Conservation (phyloP, 805 yeast species). For the Scheffersomyces ergatensis region DNA sequence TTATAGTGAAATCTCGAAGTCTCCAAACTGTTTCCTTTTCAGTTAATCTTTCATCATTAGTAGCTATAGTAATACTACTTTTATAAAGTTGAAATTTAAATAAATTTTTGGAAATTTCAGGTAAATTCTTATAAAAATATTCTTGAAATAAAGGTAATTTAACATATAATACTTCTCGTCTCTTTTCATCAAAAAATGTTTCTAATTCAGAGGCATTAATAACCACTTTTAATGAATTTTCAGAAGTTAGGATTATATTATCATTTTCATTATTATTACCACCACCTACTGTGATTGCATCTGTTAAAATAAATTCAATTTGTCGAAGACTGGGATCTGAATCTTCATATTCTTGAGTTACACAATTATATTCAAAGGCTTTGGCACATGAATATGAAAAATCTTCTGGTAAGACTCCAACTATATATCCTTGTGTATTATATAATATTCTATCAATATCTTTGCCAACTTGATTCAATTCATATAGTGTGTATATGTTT, state of each 20-base stretch:
- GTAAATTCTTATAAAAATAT: not conserved
- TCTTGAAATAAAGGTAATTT: conserved; percentile 1
- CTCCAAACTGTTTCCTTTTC: conserved; percentile 6
- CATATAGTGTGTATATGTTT: not conserved
- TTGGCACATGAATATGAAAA: conserved; percentile 26
- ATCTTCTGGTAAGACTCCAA: conserved; percentile 24
- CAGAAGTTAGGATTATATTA: conserved; percentile 4
- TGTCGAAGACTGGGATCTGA: conserved; percentile 23
- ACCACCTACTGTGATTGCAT: conserved; percentile 1
- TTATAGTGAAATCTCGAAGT: conserved; percentile 3
- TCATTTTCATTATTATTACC: not conserved
- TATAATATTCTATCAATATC: conserved; percentile 10
- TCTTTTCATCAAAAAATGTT: conserved; percentile 7
- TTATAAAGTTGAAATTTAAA: conserved; percentile 7
- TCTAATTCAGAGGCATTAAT: conserved; percentile 12
- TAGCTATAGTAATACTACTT: conserved; percentile 1
- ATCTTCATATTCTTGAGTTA: conserved; percentile 4
- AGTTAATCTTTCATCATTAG: not conserved
- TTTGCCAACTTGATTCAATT: not conserved
- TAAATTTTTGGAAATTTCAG: not conserved
- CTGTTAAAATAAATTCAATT: conserved; percentile 23
- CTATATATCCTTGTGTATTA: conserved; percentile 16
- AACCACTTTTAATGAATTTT: conserved; percentile 12
- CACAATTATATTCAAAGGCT: conserved; percentile 11
- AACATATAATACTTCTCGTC: conserved; percentile 15